Evolutionary conservation across 257 asterid genomes (phyloP).

Genomic region (Solanum tarapatanum): DNA sequence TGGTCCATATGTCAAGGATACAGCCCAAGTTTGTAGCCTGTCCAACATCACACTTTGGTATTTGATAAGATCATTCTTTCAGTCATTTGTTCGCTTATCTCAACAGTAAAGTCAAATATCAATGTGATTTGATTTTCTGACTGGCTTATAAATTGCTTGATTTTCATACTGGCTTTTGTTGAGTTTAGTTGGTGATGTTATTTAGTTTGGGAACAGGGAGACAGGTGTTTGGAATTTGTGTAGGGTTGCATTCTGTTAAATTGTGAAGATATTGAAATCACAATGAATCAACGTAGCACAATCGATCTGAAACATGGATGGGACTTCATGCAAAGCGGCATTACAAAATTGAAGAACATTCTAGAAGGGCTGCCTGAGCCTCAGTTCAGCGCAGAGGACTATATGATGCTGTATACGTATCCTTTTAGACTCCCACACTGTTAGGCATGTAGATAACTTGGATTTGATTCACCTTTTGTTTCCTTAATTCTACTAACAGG

Average conservation of each 20-base stretch:
- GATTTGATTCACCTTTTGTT: conserved; percentile 7
- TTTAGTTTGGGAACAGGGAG: not conserved
- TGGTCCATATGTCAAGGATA: not conserved
- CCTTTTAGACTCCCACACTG: not conserved
- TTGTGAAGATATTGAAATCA: conserved; percentile 22
- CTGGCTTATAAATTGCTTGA: not conserved
- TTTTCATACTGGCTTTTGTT: not conserved
- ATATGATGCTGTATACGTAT: conserved; percentile 94
- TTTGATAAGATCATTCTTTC: not conserved
- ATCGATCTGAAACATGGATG: conserved; percentile 87
- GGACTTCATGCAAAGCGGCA: conserved; percentile 87
- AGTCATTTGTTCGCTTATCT: not conserved
- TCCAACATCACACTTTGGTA: not conserved
- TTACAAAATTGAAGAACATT: conserved; percentile 70
- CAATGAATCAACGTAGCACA: conserved; percentile 59
- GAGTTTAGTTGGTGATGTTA: not conserved
- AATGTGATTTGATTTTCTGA: not conserved
- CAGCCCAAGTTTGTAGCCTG: not conserved
- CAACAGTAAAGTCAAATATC: not conserved
- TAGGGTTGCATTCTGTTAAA: conserved; percentile 8
- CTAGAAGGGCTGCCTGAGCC: conserved; percentile 84
- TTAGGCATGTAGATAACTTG: not conserved
- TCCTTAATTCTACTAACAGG: conserved; percentile 31
- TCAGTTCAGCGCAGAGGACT: conserved; percentile 85
- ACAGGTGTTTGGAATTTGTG: conserved; percentile 16